phyloP scores from a whole-genome alignment of 78 protist species.

The Dictyostelium purpureum region DNA sequence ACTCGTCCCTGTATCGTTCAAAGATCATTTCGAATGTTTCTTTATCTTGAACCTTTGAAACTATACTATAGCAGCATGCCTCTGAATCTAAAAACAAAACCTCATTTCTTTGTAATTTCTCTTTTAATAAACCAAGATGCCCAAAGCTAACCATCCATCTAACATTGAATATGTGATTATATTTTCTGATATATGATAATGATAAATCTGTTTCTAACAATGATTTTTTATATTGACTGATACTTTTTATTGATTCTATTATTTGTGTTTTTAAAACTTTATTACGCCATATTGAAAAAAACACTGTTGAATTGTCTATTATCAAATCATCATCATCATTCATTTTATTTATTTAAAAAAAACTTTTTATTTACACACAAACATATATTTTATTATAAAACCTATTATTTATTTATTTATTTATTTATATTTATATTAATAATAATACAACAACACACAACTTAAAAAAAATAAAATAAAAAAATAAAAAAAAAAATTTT shows the following conservation, averaged over 20 bases:
- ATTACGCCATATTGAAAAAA: not conserved
- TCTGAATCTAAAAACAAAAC: not conserved
- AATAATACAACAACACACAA: too few species aligned
- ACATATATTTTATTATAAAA: too few species aligned
- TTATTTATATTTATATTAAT: too few species aligned
- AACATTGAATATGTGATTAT: not conserved
- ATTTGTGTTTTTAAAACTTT: not conserved
- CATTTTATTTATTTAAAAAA: too few species aligned
- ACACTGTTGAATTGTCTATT: not conserved
- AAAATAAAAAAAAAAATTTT: too few species aligned
- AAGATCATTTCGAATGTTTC: not conserved
- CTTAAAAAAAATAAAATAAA: too few species aligned
- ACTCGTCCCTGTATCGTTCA: not conserved
- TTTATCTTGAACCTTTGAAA: not conserved
- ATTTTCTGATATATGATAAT: not conserved
- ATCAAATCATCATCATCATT: too few species aligned
- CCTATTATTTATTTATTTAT: too few species aligned
- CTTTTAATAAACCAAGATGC: not conserved
- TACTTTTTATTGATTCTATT: not conserved
- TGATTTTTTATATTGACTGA: not conserved
- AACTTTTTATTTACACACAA: too few species aligned
- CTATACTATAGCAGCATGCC: not conserved
- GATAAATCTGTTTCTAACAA: not conserved
- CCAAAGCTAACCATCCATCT: not conserved
- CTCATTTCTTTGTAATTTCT: not conserved